phyloP scores from a whole-genome alignment of 1,284 basidiomycete genomes.

The Leccinum holopus region DNA sequence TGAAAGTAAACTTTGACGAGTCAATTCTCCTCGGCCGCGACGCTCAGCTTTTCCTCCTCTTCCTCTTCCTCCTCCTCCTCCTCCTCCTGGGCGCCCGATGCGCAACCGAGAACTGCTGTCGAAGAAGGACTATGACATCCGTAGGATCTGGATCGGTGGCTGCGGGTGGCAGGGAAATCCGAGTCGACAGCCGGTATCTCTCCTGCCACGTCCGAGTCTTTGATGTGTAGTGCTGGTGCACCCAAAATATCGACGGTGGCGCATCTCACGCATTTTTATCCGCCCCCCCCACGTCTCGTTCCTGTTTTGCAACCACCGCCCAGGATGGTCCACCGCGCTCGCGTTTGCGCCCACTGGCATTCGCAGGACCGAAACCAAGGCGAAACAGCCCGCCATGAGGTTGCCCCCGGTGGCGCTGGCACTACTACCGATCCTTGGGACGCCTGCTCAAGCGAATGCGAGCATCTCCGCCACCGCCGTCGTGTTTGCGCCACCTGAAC shows the following conservation, averaged over 20 bases:
- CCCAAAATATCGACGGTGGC: conserved; percentile 39
- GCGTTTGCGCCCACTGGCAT: conserved; percentile 69
- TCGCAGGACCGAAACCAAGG: conserved; percentile 56
- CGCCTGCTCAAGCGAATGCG: conserved; percentile 18
- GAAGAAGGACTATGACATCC: conserved; percentile 24
- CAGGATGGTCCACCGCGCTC: conserved; percentile 84
- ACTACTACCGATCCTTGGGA: neutral
- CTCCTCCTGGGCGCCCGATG: conserved; percentile 8
- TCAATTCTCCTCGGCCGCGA: conserved; percentile 41
- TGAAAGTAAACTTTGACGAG: too few species aligned
- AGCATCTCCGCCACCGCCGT: conserved; percentile 66
- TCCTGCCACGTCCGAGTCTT: conserved; percentile 25
- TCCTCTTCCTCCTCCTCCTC: conserved; percentile 4
- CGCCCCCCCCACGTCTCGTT: neutral
- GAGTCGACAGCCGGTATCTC: conserved; percentile 68
- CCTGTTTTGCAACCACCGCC: conserved; percentile 13
- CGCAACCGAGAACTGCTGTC: conserved; percentile 7
- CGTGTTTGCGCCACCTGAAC: conserved; percentile 66
- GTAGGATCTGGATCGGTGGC: conserved; percentile 38
- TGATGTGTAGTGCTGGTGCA: conserved; percentile 26
- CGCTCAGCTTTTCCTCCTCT: conserved; percentile 36
- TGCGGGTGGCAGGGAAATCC: conserved; percentile 47
- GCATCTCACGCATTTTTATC: conserved; percentile 25
- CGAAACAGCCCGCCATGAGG: conserved; percentile 49
- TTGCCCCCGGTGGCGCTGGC: conserved; percentile 59